Percentiles rank a stretch among this genome's conserved stretches.
Evolutionary conservation across 1,284 basidiomycete genomes (phyloP).

Genomic region (Apiotrichum mycotoxinovorans): DNA sequence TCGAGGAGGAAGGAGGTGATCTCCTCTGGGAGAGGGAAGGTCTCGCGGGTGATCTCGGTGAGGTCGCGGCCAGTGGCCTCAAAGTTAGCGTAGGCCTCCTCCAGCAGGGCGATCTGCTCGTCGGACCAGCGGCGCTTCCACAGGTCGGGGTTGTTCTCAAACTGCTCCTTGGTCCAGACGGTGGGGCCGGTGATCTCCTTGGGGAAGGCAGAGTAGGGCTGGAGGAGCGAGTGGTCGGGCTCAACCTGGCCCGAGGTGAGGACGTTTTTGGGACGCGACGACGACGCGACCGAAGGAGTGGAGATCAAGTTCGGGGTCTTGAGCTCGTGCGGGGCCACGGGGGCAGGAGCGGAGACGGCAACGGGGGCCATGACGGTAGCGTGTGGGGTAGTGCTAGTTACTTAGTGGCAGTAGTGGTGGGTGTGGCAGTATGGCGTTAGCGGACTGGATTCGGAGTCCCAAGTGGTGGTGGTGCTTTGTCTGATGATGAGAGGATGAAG

Average conservation of each 20-base stretch:
- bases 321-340: background rate
- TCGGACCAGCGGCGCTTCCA: conserved; percentile 34
- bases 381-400: background rate
- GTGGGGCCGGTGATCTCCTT: conserved; percentile 41
- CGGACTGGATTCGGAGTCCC: too few relatives aligned
- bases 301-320: background rate
- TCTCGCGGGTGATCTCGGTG: conserved; percentile 32
- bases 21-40: conserved; percentile 7
- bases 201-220: conserved; percentile 45
- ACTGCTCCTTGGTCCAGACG: conserved; percentile 37
- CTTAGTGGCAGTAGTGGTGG: background rate
- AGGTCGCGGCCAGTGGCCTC: conserved; percentile 25
- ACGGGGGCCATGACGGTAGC: conserved; percentile 4
- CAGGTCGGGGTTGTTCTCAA: conserved; percentile 21
- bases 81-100: conserved; percentile 30
- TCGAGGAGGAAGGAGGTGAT: conserved; percentile 19
- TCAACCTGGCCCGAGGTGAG: conserved; percentile 37
- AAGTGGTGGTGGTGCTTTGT: too few relatives aligned
- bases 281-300: background rate
- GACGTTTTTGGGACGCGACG: background rate
- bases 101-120: conserved; percentile 32
- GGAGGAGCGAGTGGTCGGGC: conserved; percentile 21
- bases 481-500: too few relatives aligned
- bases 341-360: background rate
- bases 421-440: background rate